Evolutionary conservation across 306 rosid species (phyloP).

Genomic region (Lupinus albus): DNA sequence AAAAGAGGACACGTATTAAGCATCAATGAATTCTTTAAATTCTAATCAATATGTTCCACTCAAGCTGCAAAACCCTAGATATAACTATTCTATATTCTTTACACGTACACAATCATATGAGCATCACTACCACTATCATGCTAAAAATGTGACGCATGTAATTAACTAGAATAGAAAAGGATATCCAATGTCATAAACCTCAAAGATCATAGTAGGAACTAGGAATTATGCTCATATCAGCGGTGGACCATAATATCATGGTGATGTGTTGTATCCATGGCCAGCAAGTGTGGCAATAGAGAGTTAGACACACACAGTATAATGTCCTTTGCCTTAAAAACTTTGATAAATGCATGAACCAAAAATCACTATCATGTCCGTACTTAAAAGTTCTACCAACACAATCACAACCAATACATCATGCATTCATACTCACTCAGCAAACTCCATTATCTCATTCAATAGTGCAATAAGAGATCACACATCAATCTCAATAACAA

Average conservation of each 20-base stretch:
- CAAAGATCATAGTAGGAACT: not conserved
- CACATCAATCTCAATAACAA: conserved; percentile 3
- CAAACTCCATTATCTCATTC: conserved; percentile 12
- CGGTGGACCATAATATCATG: conserved; percentile 35
- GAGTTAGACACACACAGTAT: conserved; percentile 19
- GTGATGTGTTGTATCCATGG: conserved; percentile 19
- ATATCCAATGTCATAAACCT: not conserved
- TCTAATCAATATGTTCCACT: conserved; percentile 47
- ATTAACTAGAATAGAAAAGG: not conserved
- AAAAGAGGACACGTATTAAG: conserved; percentile 52
- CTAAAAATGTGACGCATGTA: not conserved
- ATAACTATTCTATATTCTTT: not conserved
- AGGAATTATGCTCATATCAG: not conserved
- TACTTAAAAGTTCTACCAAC: conserved; percentile 19
- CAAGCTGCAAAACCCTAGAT: conserved; percentile 20
- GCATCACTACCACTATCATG: conserved; percentile 18
- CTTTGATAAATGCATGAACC: conserved; percentile 12
- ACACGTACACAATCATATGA: conserved; percentile 5
- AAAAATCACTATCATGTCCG: conserved; percentile 23
- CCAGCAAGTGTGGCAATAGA: conserved; percentile 33
- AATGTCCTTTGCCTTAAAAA: conserved; percentile 21
- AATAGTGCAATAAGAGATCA: not conserved
- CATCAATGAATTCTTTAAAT: conserved; percentile 38
- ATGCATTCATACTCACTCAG: not conserved
- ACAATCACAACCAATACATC: not conserved